These are phyloP conservation scores for Diaporthe destruens DNA, from an alignment of 2,329 filamentous ascomycete genomes.

Conservation along the genomic window DNA sequence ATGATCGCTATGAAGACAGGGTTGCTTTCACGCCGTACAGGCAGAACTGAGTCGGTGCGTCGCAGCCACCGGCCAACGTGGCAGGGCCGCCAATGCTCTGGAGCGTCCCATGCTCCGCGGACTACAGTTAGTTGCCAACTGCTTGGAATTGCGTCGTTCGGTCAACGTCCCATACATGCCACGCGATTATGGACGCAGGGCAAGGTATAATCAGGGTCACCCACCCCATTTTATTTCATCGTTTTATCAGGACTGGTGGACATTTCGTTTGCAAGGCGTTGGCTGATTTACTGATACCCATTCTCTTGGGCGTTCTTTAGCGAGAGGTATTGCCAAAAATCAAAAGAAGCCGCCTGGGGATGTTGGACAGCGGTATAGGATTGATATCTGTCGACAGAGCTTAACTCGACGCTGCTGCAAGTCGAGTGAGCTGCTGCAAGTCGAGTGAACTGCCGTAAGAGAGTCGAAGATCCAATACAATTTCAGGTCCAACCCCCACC, in stretches of 20 bases:
- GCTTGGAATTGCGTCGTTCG: too few relatives aligned
- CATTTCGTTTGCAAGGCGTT: conserved; percentile 27
- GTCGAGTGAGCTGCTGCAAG: not conserved
- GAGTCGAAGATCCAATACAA: not conserved
- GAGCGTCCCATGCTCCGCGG: not conserved
- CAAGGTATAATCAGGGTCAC: not conserved
- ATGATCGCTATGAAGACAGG: conserved; percentile 49
- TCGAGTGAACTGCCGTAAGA: not conserved
- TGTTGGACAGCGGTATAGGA: not conserved
- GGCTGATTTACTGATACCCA: conserved; percentile 25
- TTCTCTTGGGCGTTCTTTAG: conserved; percentile 1
- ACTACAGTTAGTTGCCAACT: not conserved
- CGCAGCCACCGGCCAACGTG: not conserved
- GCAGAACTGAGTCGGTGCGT: conserved; percentile 34
- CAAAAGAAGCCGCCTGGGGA: not conserved
- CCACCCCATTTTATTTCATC: too few relatives aligned
- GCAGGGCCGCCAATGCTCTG: not conserved
- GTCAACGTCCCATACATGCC: too few relatives aligned
- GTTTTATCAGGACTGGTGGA: not conserved
- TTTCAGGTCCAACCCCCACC: not conserved
- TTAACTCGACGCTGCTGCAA: not conserved
- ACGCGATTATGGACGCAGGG: too few relatives aligned
- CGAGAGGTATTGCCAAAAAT: not conserved
- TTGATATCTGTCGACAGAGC: not conserved
- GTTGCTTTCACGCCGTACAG: conserved; percentile 49